Conservation (phyloP, 163 green algal genomes). For the Scenedesmus sp. region DNA sequence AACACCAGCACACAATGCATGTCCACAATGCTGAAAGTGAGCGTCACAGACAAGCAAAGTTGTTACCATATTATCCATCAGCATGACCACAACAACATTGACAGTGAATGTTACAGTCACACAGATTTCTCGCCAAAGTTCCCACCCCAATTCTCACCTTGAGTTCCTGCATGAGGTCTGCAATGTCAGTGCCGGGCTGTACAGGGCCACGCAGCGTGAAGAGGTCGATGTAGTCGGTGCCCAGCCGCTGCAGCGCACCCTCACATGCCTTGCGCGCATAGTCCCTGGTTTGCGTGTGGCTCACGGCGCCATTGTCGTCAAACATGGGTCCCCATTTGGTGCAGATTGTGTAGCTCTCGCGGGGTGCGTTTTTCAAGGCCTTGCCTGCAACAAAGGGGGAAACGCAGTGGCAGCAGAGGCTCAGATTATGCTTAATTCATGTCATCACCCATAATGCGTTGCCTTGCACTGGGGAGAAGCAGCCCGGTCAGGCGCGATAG, state of each 20-base stretch:
- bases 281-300: slow-evolving; percentile 27
- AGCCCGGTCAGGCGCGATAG: too few species aligned
- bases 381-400: slow-evolving; percentile 10
- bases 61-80: too few species aligned
- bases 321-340: slow-evolving; percentile 59
- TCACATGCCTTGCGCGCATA: slow-evolving; percentile 62
- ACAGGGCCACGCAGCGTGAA: slow-evolving; percentile 48
- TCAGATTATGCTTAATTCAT: too few species aligned
- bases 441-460: too few species aligned
- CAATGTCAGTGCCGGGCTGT: slow-evolving; percentile 40
- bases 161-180: slow-evolving; percentile 61
- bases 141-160: slow-evolving; percentile 64
- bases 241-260: slow-evolving; percentile 79
- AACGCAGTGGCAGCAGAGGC: background rate
- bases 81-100: background rate
- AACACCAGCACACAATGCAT: too few species aligned
- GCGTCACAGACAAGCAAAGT: too few species aligned
- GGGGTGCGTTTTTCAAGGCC: slow-evolving; percentile 1
- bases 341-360: slow-evolving; percentile 43
- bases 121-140: background rate
- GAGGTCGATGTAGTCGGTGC: slow-evolving; percentile 89
- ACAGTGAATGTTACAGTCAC: too few species aligned
- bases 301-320: background rate
- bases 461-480: too few species aligned
- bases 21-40: too few species aligned